These are phyloP conservation scores for Perilla frutescens DNA, from an alignment of 257 asterid species.

Conservation along the genomic window DNA sequence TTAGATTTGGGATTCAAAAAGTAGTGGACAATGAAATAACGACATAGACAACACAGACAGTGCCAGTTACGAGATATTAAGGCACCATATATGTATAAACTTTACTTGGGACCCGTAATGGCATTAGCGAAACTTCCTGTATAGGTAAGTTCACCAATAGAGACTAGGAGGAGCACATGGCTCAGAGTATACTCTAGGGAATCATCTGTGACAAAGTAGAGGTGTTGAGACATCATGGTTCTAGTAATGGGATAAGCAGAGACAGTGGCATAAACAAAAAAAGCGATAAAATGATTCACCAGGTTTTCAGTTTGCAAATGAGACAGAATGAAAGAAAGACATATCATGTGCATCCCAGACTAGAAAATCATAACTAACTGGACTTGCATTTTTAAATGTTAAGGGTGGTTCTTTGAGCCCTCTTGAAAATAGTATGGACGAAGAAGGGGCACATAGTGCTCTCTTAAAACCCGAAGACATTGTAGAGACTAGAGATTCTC, in stretches of 20 bases:
- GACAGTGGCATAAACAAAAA: background rate
- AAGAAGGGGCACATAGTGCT: constrained; percentile 5
- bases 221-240: background rate
- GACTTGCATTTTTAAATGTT: constrained; percentile 23
- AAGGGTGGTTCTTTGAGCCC: constrained; percentile 21
- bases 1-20: background rate
- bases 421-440: constrained; percentile 13
- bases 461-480: constrained; percentile 26
- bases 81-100: background rate
- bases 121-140: constrained; percentile 15
- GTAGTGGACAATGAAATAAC: too few species aligned
- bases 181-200: constrained; percentile 2
- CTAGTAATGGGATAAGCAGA: constrained; percentile 8
- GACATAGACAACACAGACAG: too few species aligned
- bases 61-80: too few species aligned
- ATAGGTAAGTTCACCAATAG: constrained; percentile 1
- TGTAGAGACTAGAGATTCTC: background rate
- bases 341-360: constrained; percentile 13
- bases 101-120: constrained; percentile 18
- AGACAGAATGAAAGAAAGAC: constrained; percentile 12
- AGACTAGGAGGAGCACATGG: constrained; percentile 17
- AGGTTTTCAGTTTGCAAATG: constrained; percentile 8
- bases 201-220: background rate
- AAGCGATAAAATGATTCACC: background rate
- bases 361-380: constrained; percentile 16